Evolutionary conservation across 352 stramenopile species (phyloP), one percentile per base, ranked within the genome.

Genomic region (Plasmopara viticola): DNA sequence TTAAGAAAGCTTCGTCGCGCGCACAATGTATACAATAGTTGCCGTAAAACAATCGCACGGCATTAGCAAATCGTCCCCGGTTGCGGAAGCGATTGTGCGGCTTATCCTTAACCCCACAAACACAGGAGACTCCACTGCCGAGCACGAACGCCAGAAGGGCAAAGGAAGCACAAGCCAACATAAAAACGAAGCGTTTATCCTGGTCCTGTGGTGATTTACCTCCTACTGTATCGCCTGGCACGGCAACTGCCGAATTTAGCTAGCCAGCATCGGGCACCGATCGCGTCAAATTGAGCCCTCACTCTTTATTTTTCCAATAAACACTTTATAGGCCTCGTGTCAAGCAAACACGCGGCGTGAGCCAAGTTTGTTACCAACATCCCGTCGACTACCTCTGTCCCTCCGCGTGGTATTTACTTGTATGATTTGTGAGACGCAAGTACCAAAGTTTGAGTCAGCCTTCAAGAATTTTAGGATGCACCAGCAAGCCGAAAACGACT

Each of bases 391-490:
- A 12, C 30, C 29, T 43, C 17, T 28, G 31, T 40, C 47, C n/a
- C 41, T 30, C 15, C 46, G 37, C 42, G 39, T 48, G 14, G 25
- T 30, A 44, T 58, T 56, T 56, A 69, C 31, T 12, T 35, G 31
- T 35, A 35, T 70, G 62, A 70, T 70, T 66, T 70, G 52, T 70
- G 62, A 70, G 43, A 45, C 15, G 6, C 62, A 47, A 57, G 25
- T 46, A 39, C 40, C 58, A 66, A 48, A 61, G 46, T 64, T 68
- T 71, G 53, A 67, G 50, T 20, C 62, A 56, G 38, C 40, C 62
- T 70, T 70, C 53, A 71, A 65, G 58, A 64, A 68, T 64, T 62
- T 51, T 20, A 66, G 53, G 44, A 71, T 71, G 62, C 62, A 53
- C 31, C 58, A 61, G n/a, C 54, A 61, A 50, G 34, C 49, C 41